Evolutionary conservation across 2,329 filamentous ascomycete genomes (phyloP).

Genomic region (Penicillium glabrum): DNA sequence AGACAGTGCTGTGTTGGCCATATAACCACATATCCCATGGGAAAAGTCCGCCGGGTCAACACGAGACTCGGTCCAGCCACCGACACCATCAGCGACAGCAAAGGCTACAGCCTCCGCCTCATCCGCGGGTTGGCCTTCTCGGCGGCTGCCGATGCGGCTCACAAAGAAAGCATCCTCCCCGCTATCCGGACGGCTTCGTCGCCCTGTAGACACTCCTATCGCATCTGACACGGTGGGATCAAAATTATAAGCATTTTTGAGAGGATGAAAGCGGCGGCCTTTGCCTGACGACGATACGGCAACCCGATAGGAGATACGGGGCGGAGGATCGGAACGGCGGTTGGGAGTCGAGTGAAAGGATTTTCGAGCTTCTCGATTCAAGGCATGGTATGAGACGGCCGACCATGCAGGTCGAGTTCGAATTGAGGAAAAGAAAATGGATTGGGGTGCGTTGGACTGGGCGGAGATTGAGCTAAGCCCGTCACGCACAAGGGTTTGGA

Average conservation of each 20-base stretch:
- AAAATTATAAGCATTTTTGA: constrained; percentile 71
- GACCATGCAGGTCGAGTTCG: not conserved
- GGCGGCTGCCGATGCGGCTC: constrained; percentile 62
- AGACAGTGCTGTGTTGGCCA: constrained; percentile 73
- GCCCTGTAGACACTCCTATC: constrained; percentile 45
- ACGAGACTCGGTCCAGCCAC: constrained; percentile 89
- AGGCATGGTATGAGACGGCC: not conserved
- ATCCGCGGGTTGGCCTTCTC: constrained; percentile 43
- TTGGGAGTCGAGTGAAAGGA: constrained; percentile 31
- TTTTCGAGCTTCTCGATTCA: constrained; percentile 9
- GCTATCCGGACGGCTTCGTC: constrained; percentile 67
- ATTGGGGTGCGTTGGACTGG: constrained; percentile 7
- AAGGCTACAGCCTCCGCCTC: constrained; percentile 67
- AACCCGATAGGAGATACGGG: constrained; percentile 64
- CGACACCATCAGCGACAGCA: constrained; percentile 90
- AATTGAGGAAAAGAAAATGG: constrained; percentile 6
- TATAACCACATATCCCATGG: constrained; percentile 88
- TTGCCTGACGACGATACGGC: constrained; percentile 76
- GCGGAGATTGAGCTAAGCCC: constrained; percentile 16
- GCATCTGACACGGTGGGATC: constrained; percentile 50
- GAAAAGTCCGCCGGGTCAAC: constrained; percentile 95
- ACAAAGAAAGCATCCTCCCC: constrained; percentile 98
- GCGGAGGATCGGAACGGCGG: constrained; percentile 17
- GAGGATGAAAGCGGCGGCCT: constrained; percentile 65
- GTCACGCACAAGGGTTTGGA: constrained; percentile 27